Percentiles rank a stretch among this genome's conserved stretches.
These are phyloP conservation scores for Solanum gracilifrons DNA, from an alignment of 257 asterid genomes.

Conservation along the genomic window DNA sequence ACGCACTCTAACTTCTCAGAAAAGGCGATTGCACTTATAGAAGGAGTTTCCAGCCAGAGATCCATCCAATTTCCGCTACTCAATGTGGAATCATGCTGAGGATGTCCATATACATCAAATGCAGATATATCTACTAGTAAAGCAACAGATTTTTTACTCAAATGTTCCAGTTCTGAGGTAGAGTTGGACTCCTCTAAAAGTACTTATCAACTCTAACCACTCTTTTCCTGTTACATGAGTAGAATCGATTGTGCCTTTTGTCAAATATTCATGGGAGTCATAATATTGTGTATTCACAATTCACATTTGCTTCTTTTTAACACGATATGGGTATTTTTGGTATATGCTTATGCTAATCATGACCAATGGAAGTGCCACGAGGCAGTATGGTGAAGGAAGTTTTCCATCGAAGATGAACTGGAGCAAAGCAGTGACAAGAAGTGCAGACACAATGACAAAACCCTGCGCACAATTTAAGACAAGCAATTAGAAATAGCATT, in stretches of 20 bases:
- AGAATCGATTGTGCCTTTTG: background rate
- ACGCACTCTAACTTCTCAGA: background rate
- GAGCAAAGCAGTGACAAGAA: conserved; percentile 79
- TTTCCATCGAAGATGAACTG: conserved; percentile 77
- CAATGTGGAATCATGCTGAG: background rate
- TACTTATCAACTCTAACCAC: background rate
- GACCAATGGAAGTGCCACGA: conserved; percentile 82
- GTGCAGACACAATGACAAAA: conserved; percentile 89
- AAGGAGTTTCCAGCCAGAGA: background rate
- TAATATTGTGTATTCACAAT: conserved; percentile 1
- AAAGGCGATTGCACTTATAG: background rate
- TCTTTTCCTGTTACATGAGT: background rate
- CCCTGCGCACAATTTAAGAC: conserved; percentile 43
- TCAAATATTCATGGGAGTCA: background rate
- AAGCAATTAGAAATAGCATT: background rate
- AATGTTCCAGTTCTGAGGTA: background rate
- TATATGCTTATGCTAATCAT: conserved; percentile 64
- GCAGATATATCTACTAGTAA: background rate
- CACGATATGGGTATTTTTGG: conserved; percentile 80
- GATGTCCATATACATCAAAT: background rate
- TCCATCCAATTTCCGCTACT: background rate
- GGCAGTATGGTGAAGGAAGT: conserved; percentile 76
- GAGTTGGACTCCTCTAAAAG: background rate
- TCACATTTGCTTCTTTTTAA: conserved; percentile 49
- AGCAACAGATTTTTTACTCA: background rate